phyloP scores from a whole-genome alignment of 495 filamentous ascomycete genomes.

The Tricharina praecox region DNA sequence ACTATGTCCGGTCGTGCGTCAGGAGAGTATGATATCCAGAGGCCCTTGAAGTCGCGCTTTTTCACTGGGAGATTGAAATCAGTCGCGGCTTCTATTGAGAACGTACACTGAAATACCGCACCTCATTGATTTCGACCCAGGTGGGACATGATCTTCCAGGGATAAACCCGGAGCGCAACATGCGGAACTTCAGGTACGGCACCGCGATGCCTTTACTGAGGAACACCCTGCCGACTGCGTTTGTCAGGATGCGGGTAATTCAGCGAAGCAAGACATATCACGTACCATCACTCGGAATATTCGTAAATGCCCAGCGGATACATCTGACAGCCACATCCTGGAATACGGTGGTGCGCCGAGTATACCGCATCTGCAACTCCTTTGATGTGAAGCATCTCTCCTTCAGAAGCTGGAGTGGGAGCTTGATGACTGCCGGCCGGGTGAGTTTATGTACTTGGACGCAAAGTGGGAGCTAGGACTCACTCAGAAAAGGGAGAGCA shows the following conservation, averaged over 20 bases:
- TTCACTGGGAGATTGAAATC: conserved; percentile 1
- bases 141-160: conserved; percentile 9
- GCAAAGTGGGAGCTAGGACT: conserved; percentile 49
- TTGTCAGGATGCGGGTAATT: neutral
- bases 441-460: conserved; percentile 16
- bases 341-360: conserved; percentile 47
- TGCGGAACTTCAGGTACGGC: conserved; percentile 55
- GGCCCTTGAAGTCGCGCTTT: neutral
- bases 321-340: conserved; percentile 58
- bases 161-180: conserved; percentile 51
- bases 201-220: conserved; percentile 53
- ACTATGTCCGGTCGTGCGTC: conserved; percentile 42
- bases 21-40: conserved; percentile 4
- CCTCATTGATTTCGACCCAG: conserved; percentile 39
- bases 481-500: conserved; percentile 57
- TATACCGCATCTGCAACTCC: conserved; percentile 39
- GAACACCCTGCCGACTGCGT: conserved; percentile 48
- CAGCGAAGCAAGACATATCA: neutral
- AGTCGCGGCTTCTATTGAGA: no score
- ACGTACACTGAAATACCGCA: no score
- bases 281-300: conserved; percentile 36
- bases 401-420: conserved; percentile 40
- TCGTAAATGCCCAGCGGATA: conserved; percentile 57
- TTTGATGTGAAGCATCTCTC: conserved; percentile 38
- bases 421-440: conserved; percentile 33